Evolutionary conservation across 352 stramenopile species (phyloP).

Genomic region (Globisporangium apiculatum): DNA sequence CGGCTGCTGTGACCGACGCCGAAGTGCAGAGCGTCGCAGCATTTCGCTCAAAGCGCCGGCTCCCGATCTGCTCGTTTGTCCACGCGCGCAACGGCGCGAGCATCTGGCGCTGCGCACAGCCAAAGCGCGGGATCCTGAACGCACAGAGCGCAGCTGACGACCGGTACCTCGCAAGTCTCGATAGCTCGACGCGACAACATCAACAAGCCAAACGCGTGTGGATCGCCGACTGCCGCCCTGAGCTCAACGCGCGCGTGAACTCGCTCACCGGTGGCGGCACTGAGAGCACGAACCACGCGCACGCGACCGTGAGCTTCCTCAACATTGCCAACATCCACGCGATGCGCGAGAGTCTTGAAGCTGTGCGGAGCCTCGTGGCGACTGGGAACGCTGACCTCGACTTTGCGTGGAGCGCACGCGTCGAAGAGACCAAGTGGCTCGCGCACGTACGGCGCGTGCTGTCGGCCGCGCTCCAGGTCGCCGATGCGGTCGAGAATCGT

Average conservation of each 20-base stretch:
- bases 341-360: conserved; percentile 85
- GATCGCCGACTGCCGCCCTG: conserved; percentile 87
- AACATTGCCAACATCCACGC: conserved; percentile 93
- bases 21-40: conserved; percentile 60
- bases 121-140: conserved; percentile 80
- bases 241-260: conserved; percentile 88
- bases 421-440: conserved; percentile 83
- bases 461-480: conserved; percentile 56
- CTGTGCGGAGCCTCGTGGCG: conserved; percentile 41
- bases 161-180: conserved; percentile 57
- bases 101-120: conserved; percentile 82
- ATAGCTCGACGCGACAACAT: no score
- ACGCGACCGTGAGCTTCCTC: conserved; percentile 77
- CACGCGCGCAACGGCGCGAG: conserved; percentile 57
- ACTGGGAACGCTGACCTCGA: conserved; percentile 46
- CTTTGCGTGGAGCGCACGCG: conserved; percentile 46
- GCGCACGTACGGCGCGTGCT: conserved; percentile 64
- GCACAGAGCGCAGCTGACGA: conserved; percentile 67
- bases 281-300: conserved; percentile 71
- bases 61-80: conserved; percentile 82
- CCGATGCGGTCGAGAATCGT: conserved; percentile 56
- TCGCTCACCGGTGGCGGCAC: conserved; percentile 87
- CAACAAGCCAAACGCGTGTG: conserved; percentile 37
- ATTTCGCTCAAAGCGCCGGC: conserved; percentile 76
- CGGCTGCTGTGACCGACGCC: conserved; percentile 45